Evolutionary conservation across 2,329 filamentous ascomycete genomes (phyloP).

Genomic region (Ceratocystis ficicola): DNA sequence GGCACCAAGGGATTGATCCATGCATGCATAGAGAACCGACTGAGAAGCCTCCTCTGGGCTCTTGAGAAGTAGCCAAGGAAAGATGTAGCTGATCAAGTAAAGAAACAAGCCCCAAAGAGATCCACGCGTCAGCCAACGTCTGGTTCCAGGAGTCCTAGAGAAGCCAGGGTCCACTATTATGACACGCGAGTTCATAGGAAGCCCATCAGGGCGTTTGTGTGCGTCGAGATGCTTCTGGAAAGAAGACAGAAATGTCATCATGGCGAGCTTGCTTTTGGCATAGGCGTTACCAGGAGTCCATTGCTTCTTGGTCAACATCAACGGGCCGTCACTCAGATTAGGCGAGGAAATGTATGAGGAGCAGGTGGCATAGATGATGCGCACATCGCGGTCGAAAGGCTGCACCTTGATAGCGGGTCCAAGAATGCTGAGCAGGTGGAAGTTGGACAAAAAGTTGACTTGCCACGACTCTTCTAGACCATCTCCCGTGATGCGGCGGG

Average conservation of each 20-base stretch:
- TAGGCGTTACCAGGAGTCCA: conserved; percentile 49
- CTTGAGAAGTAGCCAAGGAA: conserved; percentile 84
- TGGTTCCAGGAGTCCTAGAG: conserved; percentile 72
- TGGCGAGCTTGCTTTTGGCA: conserved; percentile 58
- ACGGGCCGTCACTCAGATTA: conserved; percentile 41
- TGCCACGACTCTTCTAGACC: conserved; percentile 85
- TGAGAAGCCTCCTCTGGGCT: conserved; percentile 74
- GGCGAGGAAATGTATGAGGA: conserved; percentile 74
- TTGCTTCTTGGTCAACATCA: conserved; percentile 35
- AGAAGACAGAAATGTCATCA: conserved; percentile 78
- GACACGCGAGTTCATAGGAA: conserved; percentile 71
- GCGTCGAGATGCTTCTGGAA: conserved; percentile 85
- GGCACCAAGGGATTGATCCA: conserved; percentile 54
- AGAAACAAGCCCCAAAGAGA: conserved; percentile 65
- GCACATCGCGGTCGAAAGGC: conserved; percentile 84
- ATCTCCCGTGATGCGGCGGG: conserved; percentile 53
- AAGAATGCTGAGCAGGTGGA: conserved; percentile 83
- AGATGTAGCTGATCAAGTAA: conserved; percentile 65
- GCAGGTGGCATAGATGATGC: conserved; percentile 77
- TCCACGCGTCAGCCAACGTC: conserved; percentile 75
- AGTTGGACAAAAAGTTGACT: conserved; percentile 90
- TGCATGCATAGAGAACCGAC: conserved; percentile 70
- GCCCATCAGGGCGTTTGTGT: conserved; percentile 71
- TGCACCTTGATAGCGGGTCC: conserved; percentile 83
- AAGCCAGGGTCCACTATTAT: conserved; percentile 80